Evolutionary conservation across 179 eudicot genomes (phyloP), one percentile per base, ranked within the genome.

Genomic region (Actinidia polygama): DNA sequence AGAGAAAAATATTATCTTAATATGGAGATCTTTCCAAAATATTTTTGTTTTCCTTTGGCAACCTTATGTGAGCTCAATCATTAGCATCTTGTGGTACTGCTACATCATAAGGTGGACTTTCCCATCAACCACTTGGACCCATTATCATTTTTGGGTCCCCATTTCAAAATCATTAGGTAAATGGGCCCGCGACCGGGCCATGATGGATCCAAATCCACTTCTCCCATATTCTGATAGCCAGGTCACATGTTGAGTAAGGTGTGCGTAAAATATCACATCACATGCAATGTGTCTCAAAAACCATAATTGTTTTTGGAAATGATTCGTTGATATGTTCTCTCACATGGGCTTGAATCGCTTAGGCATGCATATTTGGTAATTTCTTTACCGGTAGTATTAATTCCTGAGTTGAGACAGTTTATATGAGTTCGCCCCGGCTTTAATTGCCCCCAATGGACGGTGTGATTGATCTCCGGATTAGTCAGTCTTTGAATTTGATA

Each of bases 61-160:
- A 75, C 18, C 46, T 51, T 30, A 72, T 47, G 30, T 51, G 78
- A 51, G 46, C 10, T 53, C 62, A 74, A 75, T 24, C 47, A 74
- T 53, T 53, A 62, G 46, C 15, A 23, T 23, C 61, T 73, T 23
- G 21, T 24, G 44, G 44, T 51, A 53, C 44, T 9, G 21, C 3
- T 51, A 68, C 51, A 67, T 14, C 4, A n/a, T 36, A 10, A 50
- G 63, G 50, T 19, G 15, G 75, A 26, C 53, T 26, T 67, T 18
- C 63, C 75, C 75, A 67, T 51, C 82, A 53, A 67, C 11, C 19
- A 36, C 10, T 5, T 64, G 75, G 75, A 54, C 82, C 75, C 19
- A 26, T 30, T 0, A 68, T 16, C 30, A 51, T 67, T 67, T 30
- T 40, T 67, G 75, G 64, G 51, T 50, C 51, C 50, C n/a, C 10